Percentiles rank a stretch among this genome's conserved stretches.
Conservation (phyloP, 1,139 yeast species). For the Protomyces inundatus region DNA sequence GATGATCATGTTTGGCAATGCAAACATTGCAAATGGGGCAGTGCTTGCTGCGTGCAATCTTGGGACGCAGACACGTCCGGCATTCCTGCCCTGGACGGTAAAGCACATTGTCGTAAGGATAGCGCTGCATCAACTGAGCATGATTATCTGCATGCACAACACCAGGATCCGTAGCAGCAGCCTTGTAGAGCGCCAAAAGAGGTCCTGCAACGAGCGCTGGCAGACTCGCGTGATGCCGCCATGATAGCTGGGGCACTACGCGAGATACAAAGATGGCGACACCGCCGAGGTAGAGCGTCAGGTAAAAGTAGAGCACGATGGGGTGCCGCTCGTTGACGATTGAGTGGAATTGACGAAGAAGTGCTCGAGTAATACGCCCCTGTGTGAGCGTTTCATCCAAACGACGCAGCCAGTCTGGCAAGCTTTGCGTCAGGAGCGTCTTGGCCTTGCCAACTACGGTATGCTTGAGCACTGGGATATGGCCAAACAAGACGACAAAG, state of each 20-base stretch:
- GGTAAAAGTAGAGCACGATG: constrained; percentile 29
- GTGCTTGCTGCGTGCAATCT: constrained; percentile 73
- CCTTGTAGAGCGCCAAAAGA: constrained; percentile 44
- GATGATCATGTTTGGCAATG: constrained; percentile 72
- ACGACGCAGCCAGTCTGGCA: constrained; percentile 28
- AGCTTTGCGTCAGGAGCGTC: constrained; percentile 14
- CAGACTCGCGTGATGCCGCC: constrained; percentile 38
- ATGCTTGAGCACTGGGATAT: constrained; percentile 33
- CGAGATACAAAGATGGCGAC: constrained; percentile 12
- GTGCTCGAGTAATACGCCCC: constrained; percentile 28
- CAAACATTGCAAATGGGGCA: constrained; percentile 71
- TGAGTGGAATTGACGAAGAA: constrained; percentile 22
- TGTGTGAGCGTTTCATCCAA: constrained; percentile 33
- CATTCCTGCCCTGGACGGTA: constrained; percentile 44
- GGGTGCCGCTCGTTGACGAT: constrained; percentile 32
- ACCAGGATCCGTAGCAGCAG: constrained; percentile 59
- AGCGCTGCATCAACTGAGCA: constrained; percentile 36
- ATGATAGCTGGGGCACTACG: constrained; percentile 44
- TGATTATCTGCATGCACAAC: constrained; percentile 37
- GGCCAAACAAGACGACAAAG: constrained; percentile 31
- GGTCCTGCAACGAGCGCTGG: constrained; percentile 40
- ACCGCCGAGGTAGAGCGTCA: constrained; percentile 15
- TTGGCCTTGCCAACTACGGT: constrained; percentile 18
- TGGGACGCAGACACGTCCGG: constrained; percentile 54
- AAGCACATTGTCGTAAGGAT: constrained; percentile 53